phyloP scores from a whole-genome alignment of 1,139 yeast species.

The Zygoascus sp. region DNA sequence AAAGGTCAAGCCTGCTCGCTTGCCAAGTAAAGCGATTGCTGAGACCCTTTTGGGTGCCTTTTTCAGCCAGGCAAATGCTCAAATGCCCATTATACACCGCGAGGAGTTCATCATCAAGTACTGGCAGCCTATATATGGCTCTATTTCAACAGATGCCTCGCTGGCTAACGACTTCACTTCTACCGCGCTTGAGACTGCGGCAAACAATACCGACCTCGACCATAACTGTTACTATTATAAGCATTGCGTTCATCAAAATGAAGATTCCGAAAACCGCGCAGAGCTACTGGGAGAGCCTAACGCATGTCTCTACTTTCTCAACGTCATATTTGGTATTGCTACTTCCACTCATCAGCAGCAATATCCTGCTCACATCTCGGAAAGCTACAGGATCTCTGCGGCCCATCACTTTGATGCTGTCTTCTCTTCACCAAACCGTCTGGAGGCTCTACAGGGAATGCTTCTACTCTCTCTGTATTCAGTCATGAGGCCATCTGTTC shows the following conservation, averaged over 20 bases:
- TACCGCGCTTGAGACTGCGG: slow-evolving; percentile 37
- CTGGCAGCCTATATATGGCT: slow-evolving; percentile 77
- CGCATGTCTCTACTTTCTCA: slow-evolving; percentile 52
- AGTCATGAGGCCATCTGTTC: slow-evolving; percentile 48
- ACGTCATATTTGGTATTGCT: slow-evolving; percentile 76
- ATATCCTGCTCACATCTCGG: slow-evolving; percentile 63
- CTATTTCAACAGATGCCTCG: slow-evolving; percentile 49
- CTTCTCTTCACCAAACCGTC: slow-evolving; percentile 52
- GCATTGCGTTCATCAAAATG: slow-evolving; percentile 24
- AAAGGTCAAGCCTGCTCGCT: slow-evolving; percentile 41
- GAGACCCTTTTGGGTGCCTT: slow-evolving; percentile 59
- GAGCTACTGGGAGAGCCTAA: slow-evolving; percentile 19
- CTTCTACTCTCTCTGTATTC: slow-evolving; percentile 66
- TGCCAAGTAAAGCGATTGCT: slow-evolving; percentile 73
- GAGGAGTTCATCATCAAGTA: slow-evolving; percentile 63
- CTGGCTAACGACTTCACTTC: slow-evolving; percentile 60
- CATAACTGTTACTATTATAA: slow-evolving; percentile 29
- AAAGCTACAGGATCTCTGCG: slow-evolving; percentile 70
- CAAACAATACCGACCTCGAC: slow-evolving; percentile 33
- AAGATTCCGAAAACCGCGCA: slow-evolving; percentile 10
- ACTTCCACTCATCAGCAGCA: slow-evolving; percentile 69
- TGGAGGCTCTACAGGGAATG: slow-evolving; percentile 71
- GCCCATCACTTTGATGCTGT: slow-evolving; percentile 55
- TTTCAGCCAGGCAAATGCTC: slow-evolving; percentile 78
- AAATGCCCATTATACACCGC: slow-evolving; percentile 75